Conservation (phyloP, 352 stramenopile genomes). For the Globisporangium cylindrosporum region DNA sequence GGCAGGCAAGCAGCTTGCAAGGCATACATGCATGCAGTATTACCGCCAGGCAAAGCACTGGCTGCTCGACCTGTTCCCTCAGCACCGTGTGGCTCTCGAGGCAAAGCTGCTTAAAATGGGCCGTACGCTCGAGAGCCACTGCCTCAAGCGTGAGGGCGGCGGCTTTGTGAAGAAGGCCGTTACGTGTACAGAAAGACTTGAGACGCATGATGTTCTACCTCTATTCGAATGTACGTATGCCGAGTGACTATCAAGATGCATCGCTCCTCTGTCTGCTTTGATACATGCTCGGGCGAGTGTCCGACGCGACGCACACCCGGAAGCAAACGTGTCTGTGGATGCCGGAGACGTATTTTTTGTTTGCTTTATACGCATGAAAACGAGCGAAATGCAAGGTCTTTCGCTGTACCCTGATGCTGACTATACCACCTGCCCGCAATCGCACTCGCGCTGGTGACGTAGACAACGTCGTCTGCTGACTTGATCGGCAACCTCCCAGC, state of each 20-base stretch:
- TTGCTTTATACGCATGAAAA: too few species aligned
- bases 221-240: background rate
- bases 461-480: too few species aligned
- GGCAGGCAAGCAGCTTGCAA: background rate
- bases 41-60: background rate
- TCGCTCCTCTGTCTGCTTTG: background rate
- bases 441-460: too few species aligned
- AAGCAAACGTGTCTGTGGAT: slow-evolving; percentile 5
- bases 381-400: too few species aligned
- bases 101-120: slow-evolving; percentile 2
- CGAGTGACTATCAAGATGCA: background rate
- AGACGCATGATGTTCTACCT: too few species aligned
- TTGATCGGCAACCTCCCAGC: too few species aligned
- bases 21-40: background rate
- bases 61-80: background rate
- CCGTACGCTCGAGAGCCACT: background rate
- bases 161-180: background rate
- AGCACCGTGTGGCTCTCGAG: background rate
- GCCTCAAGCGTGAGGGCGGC: background rate
- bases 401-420: too few species aligned
- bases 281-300: background rate
- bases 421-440: too few species aligned
- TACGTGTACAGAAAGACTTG: too few species aligned
- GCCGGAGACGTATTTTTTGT: slow-evolving; percentile 4
- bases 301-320: background rate